Evolutionary conservation across 2,329 filamentous ascomycete species (phyloP), one percentile per base, ranked within the genome.

Genomic region (Fusarium tupiense): DNA sequence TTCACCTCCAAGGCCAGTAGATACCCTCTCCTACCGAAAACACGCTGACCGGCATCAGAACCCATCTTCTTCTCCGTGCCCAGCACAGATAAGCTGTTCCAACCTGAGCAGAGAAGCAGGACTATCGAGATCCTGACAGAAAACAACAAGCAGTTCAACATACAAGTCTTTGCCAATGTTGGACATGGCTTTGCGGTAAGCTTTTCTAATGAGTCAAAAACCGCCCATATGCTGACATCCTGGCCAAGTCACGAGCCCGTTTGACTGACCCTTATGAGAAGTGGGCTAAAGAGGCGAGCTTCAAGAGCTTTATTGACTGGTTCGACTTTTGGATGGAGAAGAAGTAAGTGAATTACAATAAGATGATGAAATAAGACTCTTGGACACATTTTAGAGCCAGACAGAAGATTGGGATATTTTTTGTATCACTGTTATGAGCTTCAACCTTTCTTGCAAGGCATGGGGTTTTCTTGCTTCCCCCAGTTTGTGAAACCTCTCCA

Each of bases 291-390:
- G 59, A 62, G 20, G 37, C 52, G 8, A 40, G 33, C 10, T 62
- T 62, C 6, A 58, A 43, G 20, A 58, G 49, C 2, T 62, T 62
- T n/a, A 38, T 62, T 17, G 59, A 44, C 31, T 62, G 59, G 59
- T 37, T 62, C 5, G 59, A 58, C n/a, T 37, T 58, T 37, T 58
- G 50, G 59, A 22, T 62, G 12, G 8, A 24, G 5, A 24, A 33
- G 29, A 19, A 19, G 14, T 14, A 11, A n/a, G 11, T 10, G 33
- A 10, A 24, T 0, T 9, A 29, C 29, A 29, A 29, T 9, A 29
- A 29, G 29, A 29, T 46, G 5, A 46, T 26, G 7, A 9, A 14
- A 17, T 26, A 19, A 10, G 24, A 20, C 8, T 46, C 24, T 26
- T 14, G 43, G 9, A 5, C 5, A 4, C 8, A 26, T 26, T 46